phyloP scores from a whole-genome alignment of 495 filamentous ascomycete genomes.

The Hypoxylon fuscum region DNA sequence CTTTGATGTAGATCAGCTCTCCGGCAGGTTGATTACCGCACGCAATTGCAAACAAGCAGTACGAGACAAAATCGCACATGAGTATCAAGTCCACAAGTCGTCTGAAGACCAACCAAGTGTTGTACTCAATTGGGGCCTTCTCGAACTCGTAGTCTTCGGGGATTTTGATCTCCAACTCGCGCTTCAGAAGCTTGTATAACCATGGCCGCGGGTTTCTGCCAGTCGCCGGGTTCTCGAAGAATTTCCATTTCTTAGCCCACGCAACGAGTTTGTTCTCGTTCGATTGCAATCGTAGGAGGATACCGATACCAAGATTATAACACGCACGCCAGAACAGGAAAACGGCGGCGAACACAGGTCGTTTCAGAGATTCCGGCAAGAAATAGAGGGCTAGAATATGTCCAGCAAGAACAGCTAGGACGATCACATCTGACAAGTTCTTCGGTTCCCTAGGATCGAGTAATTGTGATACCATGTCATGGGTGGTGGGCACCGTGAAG shows the following conservation, averaged over 20 bases:
- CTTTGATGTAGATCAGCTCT: constrained; percentile 74
- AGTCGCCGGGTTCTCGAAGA: constrained; percentile 84
- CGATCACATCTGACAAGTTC: constrained; percentile 84
- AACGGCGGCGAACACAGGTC: constrained; percentile 78
- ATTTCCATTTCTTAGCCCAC: constrained; percentile 84
- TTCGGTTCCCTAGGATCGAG: constrained; percentile 95
- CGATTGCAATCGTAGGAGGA: constrained; percentile 87
- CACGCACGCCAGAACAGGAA: constrained; percentile 92
- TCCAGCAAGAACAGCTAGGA: constrained; percentile 79
- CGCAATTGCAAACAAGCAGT: constrained; percentile 92
- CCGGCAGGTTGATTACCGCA: constrained; percentile 77
- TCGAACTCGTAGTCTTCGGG: constrained; percentile 94
- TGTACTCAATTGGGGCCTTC: constrained; percentile 93
- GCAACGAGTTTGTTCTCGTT: constrained; percentile 83
- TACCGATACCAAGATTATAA: constrained; percentile 95
- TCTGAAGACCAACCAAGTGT: constrained; percentile 96
- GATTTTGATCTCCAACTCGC: constrained; percentile 93
- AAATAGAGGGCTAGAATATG: constrained; percentile 77
- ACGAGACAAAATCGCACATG: constrained; percentile 98
- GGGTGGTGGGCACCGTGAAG: constrained; percentile 93
- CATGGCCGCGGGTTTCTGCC: constrained; percentile 82
- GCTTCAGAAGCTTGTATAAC: constrained; percentile 83
- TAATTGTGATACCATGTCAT: constrained; percentile 98
- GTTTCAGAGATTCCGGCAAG: constrained; percentile 71
- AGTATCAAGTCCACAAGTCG: constrained; percentile 94